A percentile compares a stretch with the other conserved stretches of the same genome.
These are phyloP conservation scores for Gossypium lobatum DNA, from an alignment of 441 rosid genomes.

Conservation along the genomic window DNA sequence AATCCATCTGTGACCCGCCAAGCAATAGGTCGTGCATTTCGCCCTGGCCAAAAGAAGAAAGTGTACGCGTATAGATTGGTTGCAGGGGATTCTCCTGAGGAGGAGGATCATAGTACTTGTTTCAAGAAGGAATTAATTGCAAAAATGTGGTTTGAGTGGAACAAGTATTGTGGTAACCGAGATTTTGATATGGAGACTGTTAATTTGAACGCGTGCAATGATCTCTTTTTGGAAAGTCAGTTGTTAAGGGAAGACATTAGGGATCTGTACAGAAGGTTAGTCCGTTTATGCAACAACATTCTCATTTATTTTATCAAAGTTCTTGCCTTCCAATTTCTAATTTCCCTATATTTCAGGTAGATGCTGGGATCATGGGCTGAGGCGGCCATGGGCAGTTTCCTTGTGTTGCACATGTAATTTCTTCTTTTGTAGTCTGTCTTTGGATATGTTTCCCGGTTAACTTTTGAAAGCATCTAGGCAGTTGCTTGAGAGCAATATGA, in stretches of 20 bases:
- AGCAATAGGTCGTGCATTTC: constrained; percentile 86
- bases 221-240: constrained; percentile 53
- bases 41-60: constrained; percentile 78
- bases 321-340: constrained; percentile 8
- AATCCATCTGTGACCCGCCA: constrained; percentile 95
- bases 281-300: neutral
- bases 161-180: constrained; percentile 48
- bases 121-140: constrained; percentile 74
- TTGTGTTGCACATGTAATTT: constrained; percentile 1
- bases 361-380: neutral
- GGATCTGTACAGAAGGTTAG: constrained; percentile 65
- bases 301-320: neutral
- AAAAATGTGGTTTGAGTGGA: constrained; percentile 98
- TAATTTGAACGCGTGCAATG: constrained; percentile 49
- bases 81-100: constrained; percentile 77
- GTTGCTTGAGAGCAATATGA: neutral
- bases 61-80: constrained; percentile 69
- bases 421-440: neutral
- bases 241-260: constrained; percentile 44
- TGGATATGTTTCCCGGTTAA: neutral
- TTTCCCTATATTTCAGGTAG: constrained; percentile 32
- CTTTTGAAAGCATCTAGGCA: neutral
- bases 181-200: constrained; percentile 54
- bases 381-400: neutral
- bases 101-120: constrained; percentile 66